These are phyloP conservation scores for Dactylellina leptospora DNA, from an alignment of 2,329 filamentous ascomycete species.

Conservation along the genomic window DNA sequence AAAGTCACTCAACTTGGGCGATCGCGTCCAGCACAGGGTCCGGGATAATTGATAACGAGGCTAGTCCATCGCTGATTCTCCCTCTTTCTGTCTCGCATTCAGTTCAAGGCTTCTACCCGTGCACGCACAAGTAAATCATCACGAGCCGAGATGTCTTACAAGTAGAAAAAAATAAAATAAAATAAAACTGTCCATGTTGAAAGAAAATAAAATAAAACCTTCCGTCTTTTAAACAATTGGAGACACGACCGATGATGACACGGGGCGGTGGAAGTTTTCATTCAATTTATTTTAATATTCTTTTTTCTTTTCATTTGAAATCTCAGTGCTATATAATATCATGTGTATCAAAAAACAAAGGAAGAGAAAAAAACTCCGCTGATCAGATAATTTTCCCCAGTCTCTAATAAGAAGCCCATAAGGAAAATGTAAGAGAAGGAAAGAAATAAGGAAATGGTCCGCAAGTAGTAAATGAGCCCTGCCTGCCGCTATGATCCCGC, in stretches of 20 bases:
- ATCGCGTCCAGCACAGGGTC: constrained; percentile 16
- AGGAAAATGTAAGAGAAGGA: constrained; percentile 23
- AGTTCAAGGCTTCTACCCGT: constrained; percentile 17
- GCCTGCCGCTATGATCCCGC: constrained; percentile 52
- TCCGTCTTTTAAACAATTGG: constrained; percentile 4
- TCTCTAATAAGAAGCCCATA: constrained; percentile 51
- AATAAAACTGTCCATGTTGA: too few relatives aligned
- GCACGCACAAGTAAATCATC: constrained; percentile 21
- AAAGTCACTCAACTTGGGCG: constrained; percentile 46
- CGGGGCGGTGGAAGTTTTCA: neutral
- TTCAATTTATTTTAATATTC: constrained; percentile 39
- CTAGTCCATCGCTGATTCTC: neutral
- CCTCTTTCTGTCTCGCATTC: neutral
- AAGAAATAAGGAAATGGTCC: constrained; percentile 6
- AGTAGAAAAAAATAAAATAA: neutral
- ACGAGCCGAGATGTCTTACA: constrained; percentile 28
- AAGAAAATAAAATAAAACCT: neutral
- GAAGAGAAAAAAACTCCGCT: constrained; percentile 47
- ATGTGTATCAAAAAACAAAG: constrained; percentile 9
- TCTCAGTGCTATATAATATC: constrained; percentile 32
- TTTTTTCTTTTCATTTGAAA: constrained; percentile 29
- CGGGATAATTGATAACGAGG: constrained; percentile 35
- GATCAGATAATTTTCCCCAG: constrained; percentile 44
- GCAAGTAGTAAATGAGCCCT: constrained; percentile 39
- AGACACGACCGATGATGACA: neutral